Evolutionary conservation across 768 basidiomycete species (phyloP), one percentile per base, ranked within the genome.

Genomic region (Lyophyllum shimeji): DNA sequence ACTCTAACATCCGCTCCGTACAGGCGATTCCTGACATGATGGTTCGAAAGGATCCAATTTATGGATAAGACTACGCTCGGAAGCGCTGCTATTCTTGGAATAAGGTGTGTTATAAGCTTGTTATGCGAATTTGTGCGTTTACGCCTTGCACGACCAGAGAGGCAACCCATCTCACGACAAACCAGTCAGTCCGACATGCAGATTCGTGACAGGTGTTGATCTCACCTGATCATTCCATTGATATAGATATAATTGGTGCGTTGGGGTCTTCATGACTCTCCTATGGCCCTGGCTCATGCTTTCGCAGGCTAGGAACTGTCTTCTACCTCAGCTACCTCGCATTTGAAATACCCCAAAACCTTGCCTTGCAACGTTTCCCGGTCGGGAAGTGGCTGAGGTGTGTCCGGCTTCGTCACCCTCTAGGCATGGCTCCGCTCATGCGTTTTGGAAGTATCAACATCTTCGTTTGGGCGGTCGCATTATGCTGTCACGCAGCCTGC

Each of bases 351-450:
- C 89, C 88, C 0, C 89, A 89, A 65, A 89, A 89, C 62, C 68
- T 89, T 9, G 84, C 82, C 0, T 73, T 90, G 6, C 88, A 90
- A 59, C 78, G 81, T 17, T 89, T 88, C 62, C 87, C 87, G 0
- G 87, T 90, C 8, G 88, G 84, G 9, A 87, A 81, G 78, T 90
- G 88, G 88, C 86, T 90, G 83, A 89, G 87, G 88, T 81, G 53
- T 25, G 73, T 55, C 11, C 23, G 15, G 31, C 6, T 6, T 37
- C 34, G 7, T 37, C 34, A 13, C 34, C 15, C 34, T 37, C 34
- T 27, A 11, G 23, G 3, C 15, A 3, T 12, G 7, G 5, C 15
- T 40, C 17, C 18, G 2, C 6, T 23, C 12, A 17, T 4, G 18
- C 50, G 15, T 42, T 45, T n/a, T 7, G 15, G 5, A 17, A 89